Percentiles rank a stretch among this genome's conserved stretches.
These are phyloP conservation scores for Ustilago trichophora DNA, from an alignment of 1,284 basidiomycete species.

Conservation along the genomic window DNA sequence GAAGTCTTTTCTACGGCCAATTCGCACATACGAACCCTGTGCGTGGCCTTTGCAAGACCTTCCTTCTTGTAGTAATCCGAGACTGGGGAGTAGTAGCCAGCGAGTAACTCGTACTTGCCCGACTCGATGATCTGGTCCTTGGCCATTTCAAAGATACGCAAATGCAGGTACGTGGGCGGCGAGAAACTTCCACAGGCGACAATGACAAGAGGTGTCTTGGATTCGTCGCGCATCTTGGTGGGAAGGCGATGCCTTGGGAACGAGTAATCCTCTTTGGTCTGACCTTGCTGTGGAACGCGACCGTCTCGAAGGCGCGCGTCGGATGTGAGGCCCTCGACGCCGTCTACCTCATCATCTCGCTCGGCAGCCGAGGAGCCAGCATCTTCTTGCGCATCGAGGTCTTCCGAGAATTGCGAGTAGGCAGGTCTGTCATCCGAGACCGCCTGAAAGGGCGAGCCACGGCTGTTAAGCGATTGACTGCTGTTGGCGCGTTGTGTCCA, in stretches of 20 bases:
- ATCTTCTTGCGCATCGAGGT: conserved; percentile 47
- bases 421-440: conserved; percentile 24
- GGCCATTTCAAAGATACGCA: conserved; percentile 98
- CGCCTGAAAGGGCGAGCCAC: conserved; percentile 4
- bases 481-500: conserved; percentile 7
- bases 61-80: conserved; percentile 66
- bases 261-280: conserved; percentile 57
- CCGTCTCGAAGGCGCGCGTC: conserved; percentile 14
- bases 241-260: conserved; percentile 64
- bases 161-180: conserved; percentile 71
- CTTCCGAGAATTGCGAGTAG: conserved; percentile 46
- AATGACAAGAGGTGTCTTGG: conserved; percentile 63
- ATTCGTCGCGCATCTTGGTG: conserved; percentile 61
- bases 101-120: conserved; percentile 90
- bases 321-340: conserved; percentile 14
- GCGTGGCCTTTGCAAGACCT: conserved; percentile 62
- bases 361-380: conserved; percentile 39
- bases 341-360: conserved; percentile 55
- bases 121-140: conserved; percentile 92
- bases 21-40: conserved; percentile 67
- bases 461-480: conserved; percentile 5
- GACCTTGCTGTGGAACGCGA: conserved; percentile 50
- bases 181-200: conserved; percentile 72
- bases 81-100: conserved; percentile 92
- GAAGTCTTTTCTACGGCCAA: conserved; percentile 65